Evolutionary conservation across 306 rosid species (phyloP), one percentile per base, ranked within the genome.

Genomic region (Cyclanthera cordifolia): DNA sequence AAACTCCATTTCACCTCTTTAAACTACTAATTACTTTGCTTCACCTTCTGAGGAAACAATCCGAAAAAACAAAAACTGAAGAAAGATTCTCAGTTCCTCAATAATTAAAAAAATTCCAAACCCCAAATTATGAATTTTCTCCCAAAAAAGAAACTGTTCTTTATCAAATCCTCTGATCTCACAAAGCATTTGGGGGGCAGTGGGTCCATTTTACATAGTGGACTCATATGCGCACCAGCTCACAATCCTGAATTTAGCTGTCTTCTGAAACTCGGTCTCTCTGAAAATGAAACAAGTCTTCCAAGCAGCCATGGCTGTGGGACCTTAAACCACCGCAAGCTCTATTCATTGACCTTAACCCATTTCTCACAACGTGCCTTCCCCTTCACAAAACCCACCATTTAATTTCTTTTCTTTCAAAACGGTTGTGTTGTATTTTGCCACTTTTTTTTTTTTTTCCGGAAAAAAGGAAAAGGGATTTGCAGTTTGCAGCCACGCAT

Each of bases 141-240:
- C 37, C 67, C 15, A 6, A 17, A 37, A 61, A 61, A 19, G 28
- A 12, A 61, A 61, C 25, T 19, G 68, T 19, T 60, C 28, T 19
- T 37, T 19, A 9, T 1, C 37, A 54, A 56, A 13, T 56, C 2
- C 64, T 27, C 67, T 59, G 27, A 9, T 17, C 27, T 14, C 4
- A 39, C 27, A 64, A 10, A 64, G 17, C 69, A 64, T 41, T 64
- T 7, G 28, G 53, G 34, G 52, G 5, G 30, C 11, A 21, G 69
- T 64, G 52, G 69, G 69, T 64, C 69, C 69, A 64, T 21, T 41
- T 21, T 1, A 1, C 28, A 64, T 32, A 58, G 66, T 58, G 66
- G 69, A n/a, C 23, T 57, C 34, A 6, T 57, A 82, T 85, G 96
- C 86, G 81, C 69, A 81, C 89, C 97, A 91, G 96, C 97, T 91